These are phyloP conservation scores for Hymenoscyphus linearis DNA, from an alignment of 2,329 filamentous ascomycete genomes.

Conservation along the genomic window DNA sequence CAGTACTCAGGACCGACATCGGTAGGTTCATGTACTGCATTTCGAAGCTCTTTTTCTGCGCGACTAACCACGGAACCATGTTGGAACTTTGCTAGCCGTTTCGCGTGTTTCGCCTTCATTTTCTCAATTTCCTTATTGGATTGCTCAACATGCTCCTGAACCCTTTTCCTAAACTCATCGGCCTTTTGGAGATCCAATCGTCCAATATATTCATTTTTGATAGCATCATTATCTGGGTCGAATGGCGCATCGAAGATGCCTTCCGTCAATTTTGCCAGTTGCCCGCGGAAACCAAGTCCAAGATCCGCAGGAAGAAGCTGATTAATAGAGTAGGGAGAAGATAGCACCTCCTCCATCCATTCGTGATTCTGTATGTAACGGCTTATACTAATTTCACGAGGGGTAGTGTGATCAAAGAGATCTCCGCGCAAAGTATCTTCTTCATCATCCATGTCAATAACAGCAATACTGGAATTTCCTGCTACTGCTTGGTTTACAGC, in stretches of 20 bases:
- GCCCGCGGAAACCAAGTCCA: constrained; percentile 77
- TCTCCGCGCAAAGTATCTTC: constrained; percentile 86
- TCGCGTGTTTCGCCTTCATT: constrained; percentile 74
- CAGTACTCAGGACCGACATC: constrained; percentile 56
- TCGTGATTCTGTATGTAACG: constrained; percentile 94
- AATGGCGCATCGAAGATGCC: constrained; percentile 71
- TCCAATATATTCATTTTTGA: constrained; percentile 57
- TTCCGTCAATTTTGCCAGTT: constrained; percentile 74
- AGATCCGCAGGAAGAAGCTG: constrained; percentile 86
- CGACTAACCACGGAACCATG: constrained; percentile 63
- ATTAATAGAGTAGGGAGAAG: constrained; percentile 78
- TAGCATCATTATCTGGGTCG: constrained; percentile 40
- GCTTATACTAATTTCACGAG: constrained; percentile 79
- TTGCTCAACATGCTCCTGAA: constrained; percentile 64
- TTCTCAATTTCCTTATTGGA: constrained; percentile 78
- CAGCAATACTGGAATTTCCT: constrained; percentile 15
- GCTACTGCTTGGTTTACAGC: constrained; percentile 18
- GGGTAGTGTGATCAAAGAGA: constrained; percentile 82
- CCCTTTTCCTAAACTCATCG: constrained; percentile 77
- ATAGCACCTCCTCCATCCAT: constrained; percentile 97
- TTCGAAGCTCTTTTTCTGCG: constrained; percentile 71
- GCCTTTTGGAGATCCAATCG: constrained; percentile 71
- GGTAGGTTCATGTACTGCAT: constrained; percentile 50
- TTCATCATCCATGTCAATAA: constrained; percentile 64
- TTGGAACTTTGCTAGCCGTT: constrained; percentile 69